These are phyloP conservation scores for Aspergillus sp. DNA, from an alignment of 2,329 filamentous ascomycete genomes.

Conservation along the genomic window DNA sequence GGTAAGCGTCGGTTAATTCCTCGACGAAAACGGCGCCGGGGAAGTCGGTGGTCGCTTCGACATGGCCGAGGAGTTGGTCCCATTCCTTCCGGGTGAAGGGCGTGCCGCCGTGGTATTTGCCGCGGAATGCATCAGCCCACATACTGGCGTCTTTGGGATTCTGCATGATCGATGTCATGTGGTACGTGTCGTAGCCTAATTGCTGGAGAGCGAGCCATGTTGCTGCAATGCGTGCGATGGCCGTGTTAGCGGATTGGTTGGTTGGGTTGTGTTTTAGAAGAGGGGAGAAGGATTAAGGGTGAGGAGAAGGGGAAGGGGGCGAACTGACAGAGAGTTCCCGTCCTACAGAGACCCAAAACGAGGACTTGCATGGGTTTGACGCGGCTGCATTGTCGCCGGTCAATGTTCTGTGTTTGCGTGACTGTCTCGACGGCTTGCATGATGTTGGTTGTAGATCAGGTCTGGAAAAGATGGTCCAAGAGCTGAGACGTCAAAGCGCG, in stretches of 20 bases:
- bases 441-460: background rate
- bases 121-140: conserved; percentile 10
- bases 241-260: background rate
- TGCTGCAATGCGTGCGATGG: conserved; percentile 2
- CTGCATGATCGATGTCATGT: conserved; percentile 18
- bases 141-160: conserved; percentile 12
- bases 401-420: conserved; percentile 8
- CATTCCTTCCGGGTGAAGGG: conserved; percentile 21
- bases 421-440: conserved; percentile 11
- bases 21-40: conserved; percentile 33
- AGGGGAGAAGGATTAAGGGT: background rate
- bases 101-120: conserved; percentile 7
- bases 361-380: conserved; percentile 21
- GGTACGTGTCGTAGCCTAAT: conserved; percentile 25
- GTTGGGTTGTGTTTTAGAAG: background rate
- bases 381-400: conserved; percentile 13
- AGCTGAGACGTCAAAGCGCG: background rate
- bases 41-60: conserved; percentile 25
- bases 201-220: conserved; percentile 19
- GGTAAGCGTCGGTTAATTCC: conserved; percentile 37
- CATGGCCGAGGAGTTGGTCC: conserved; percentile 31
- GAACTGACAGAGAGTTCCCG: conserved; percentile 20
- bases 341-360: conserved; percentile 20
- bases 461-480: background rate
- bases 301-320: background rate